phyloP scores from a whole-genome alignment of 2,329 filamentous ascomycete genomes.

The Sclerotiophoma versabilis region DNA sequence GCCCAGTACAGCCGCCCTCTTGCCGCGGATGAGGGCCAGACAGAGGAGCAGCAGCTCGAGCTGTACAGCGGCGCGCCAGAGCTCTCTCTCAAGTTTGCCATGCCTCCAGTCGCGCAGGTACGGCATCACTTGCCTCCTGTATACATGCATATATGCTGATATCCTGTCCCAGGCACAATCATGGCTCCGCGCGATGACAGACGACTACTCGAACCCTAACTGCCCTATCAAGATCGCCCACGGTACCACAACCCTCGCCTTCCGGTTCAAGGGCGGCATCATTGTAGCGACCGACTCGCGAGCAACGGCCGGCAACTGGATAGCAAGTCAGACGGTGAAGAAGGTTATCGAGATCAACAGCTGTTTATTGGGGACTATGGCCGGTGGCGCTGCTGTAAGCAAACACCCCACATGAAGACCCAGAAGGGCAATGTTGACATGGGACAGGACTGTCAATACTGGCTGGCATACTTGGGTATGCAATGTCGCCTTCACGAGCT shows the following conservation, averaged over 20 bases:
- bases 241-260: conserved; percentile 96
- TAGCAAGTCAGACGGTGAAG: conserved; percentile 99
- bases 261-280: conserved; percentile 97
- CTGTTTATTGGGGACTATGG: conserved; percentile 95
- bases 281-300: conserved; percentile 98
- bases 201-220: conserved; percentile 94
- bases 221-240: conserved; percentile 99
- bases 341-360: conserved; percentile 99
- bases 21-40: conserved; percentile 74
- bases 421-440: conserved; percentile 23
- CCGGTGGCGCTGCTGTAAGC: conserved; percentile 87
- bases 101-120: conserved; percentile 92
- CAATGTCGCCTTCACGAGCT: conserved; percentile 99
- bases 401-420: not conserved
- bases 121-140: not conserved
- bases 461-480: conserved; percentile 98
- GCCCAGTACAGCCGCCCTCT: conserved; percentile 86
- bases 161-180: conserved; percentile 75
- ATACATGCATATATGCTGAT: conserved; percentile 1
- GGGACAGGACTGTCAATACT: conserved; percentile 92
- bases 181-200: conserved; percentile 95
- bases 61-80: conserved; percentile 72
- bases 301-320: conserved; percentile 98
- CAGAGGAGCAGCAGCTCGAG: conserved; percentile 76
- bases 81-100: conserved; percentile 90